phyloP scores from a whole-genome alignment of 2,329 filamentous ascomycete species.

The Paraphaeosphaeria minitans region DNA sequence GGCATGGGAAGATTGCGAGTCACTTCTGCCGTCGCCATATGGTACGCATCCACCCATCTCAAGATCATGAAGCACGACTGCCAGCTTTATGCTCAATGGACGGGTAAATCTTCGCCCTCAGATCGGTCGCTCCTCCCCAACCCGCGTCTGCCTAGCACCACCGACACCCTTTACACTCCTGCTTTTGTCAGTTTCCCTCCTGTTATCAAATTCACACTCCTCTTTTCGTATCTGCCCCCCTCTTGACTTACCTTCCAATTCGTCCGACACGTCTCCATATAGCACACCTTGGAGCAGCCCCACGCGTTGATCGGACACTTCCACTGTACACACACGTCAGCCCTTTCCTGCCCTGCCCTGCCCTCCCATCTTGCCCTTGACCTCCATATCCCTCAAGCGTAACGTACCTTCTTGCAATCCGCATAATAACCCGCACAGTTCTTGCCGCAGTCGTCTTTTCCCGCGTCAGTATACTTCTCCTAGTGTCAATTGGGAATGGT shows the following conservation, averaged over 20 bases:
- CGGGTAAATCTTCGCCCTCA: too few species aligned
- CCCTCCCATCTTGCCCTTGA: not conserved
- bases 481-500: too few species aligned
- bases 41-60: too few species aligned
- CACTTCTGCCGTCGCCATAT: too few species aligned
- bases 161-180: not conserved
- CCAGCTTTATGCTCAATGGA: too few species aligned
- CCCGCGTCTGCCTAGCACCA: not conserved
- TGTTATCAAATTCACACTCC: not conserved
- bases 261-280: not conserved
- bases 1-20: too few species aligned
- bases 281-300: constrained; percentile 6
- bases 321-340: not conserved
- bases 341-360: not conserved
- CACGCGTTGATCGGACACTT: not conserved
- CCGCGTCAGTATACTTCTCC: not conserved
- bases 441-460: not conserved
- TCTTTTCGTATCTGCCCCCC: too few species aligned
- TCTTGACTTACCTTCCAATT: not conserved
- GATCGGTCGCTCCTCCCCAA: too few species aligned
- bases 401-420: not conserved
- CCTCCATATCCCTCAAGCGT: not conserved
- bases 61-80: too few species aligned
- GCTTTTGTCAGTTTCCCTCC: not conserved
- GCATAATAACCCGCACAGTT: not conserved